phyloP scores from a whole-genome alignment of 2,329 filamentous ascomycete species.

The Penicillium sp. region DNA sequence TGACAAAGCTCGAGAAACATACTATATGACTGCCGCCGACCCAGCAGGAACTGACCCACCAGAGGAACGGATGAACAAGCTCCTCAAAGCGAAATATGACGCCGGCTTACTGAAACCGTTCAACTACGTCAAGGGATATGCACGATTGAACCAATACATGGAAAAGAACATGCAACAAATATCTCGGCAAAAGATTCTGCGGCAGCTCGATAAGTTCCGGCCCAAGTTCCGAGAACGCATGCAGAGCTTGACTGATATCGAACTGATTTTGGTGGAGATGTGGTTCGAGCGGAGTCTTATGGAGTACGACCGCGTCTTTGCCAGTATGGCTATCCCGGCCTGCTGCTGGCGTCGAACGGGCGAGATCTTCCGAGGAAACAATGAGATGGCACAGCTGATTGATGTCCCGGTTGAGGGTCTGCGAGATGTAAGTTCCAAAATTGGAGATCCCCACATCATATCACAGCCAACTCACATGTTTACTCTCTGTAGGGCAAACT shows the following conservation, averaged over 20 bases:
- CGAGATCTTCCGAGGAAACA: slow-evolving; percentile 95
- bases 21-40: slow-evolving; percentile 95
- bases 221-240: slow-evolving; percentile 96
- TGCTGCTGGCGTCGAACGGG: slow-evolving; percentile 97
- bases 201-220: slow-evolving; percentile 87
- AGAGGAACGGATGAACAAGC: slow-evolving; percentile 91
- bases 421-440: slow-evolving; percentile 68
- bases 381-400: slow-evolving; percentile 97
- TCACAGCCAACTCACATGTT: background rate
- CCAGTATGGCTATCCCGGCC: slow-evolving; percentile 96
- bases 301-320: slow-evolving; percentile 98
- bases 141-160: slow-evolving; percentile 84
- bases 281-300: slow-evolving; percentile 97
- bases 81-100: slow-evolving; percentile 93
- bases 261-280: slow-evolving; percentile 95
- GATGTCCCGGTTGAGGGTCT: slow-evolving; percentile 86
- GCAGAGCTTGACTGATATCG: slow-evolving; percentile 85
- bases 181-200: slow-evolving; percentile 85
- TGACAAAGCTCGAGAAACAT: slow-evolving; percentile 72
- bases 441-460: background rate
- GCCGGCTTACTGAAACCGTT: slow-evolving; percentile 93
- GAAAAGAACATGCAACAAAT: slow-evolving; percentile 78
- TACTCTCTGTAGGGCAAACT: slow-evolving; percentile 70
- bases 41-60: slow-evolving; percentile 82
- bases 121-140: slow-evolving; percentile 97